Conservation (phyloP, 2,329 filamentous ascomycete species). For the Cladophialophora bantiana region DNA sequence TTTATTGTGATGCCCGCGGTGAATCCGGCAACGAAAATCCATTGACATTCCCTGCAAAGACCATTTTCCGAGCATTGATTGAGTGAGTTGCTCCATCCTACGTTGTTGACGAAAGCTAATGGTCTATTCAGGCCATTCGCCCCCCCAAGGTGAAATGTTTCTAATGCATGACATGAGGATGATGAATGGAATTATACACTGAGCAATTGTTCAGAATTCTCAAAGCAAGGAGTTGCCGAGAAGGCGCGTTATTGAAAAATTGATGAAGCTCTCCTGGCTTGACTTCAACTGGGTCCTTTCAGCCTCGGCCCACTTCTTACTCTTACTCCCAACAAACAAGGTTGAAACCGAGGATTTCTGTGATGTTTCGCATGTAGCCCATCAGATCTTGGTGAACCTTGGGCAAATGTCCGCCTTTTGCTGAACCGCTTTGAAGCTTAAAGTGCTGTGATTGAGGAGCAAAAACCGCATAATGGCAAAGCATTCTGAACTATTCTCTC, state of each 20-base stretch:
- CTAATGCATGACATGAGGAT: background rate
- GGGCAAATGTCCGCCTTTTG: too few relatives aligned
- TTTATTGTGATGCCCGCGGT: constrained; percentile 47
- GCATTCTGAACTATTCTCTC: too few relatives aligned
- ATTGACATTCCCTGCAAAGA: background rate
- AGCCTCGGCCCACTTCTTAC: background rate
- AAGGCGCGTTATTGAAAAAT: background rate
- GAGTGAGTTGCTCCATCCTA: background rate
- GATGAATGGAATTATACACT: background rate
- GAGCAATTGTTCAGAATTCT: background rate
- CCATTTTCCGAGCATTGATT: background rate
- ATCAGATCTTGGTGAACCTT: too few relatives aligned
- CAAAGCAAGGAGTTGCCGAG: background rate
- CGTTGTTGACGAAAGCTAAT: background rate
- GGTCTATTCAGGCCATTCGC: background rate
- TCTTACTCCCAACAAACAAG: background rate
- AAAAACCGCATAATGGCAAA: too few relatives aligned
- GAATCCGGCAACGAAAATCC: background rate
- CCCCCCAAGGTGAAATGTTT: background rate
- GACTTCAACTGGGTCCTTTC: background rate
- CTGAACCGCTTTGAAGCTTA: too few relatives aligned
- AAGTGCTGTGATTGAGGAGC: too few relatives aligned
- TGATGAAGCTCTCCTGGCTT: background rate
- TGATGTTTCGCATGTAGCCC: background rate
- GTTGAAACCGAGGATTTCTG: background rate